phyloP scores from a whole-genome alignment of 495 filamentous ascomycete species.

The Daldinia bambusicola region DNA sequence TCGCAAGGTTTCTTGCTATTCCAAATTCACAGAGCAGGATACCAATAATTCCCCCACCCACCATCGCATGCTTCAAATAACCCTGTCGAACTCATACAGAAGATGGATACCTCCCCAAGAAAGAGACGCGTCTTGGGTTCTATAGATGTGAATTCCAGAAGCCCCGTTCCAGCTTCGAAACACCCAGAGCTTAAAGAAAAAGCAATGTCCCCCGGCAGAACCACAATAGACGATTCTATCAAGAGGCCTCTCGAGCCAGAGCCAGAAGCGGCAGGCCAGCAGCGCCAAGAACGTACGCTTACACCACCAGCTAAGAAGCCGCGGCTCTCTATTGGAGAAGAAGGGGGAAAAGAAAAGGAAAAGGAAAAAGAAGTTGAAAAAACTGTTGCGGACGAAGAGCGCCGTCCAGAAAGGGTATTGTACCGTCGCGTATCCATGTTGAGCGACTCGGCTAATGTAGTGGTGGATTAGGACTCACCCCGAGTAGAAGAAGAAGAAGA shows the following conservation, averaged over 20 bases:
- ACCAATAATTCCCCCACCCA: not conserved
- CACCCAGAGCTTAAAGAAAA: constrained; percentile 12
- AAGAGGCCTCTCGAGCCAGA: constrained; percentile 37
- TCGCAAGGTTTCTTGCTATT: not conserved
- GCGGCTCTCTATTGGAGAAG: constrained; percentile 25
- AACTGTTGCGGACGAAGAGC: not conserved
- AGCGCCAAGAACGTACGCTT: not conserved
- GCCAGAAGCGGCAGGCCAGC: constrained; percentile 34
- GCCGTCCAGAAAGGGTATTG: constrained; percentile 3
- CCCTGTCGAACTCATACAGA: not conserved
- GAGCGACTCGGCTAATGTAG: constrained; percentile 5
- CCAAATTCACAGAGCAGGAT: not conserved
- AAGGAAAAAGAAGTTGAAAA: not conserved
- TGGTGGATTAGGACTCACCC: constrained; percentile 15
- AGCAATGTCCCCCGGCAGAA: constrained; percentile 2
- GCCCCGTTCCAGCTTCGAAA: constrained; percentile 20
- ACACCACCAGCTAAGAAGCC: constrained; percentile 36
- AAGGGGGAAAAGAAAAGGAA: too few species aligned
- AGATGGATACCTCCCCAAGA: constrained; percentile 53
- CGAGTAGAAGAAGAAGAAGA: constrained; percentile 13
- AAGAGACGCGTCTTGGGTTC: constrained; percentile 60
- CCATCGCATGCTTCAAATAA: constrained; percentile 1
- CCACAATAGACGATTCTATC: constrained; percentile 6
- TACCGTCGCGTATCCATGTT: not conserved
- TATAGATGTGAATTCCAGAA: constrained; percentile 55